Percentiles rank a stretch among this genome's conserved stretches.
Evolutionary conservation across 257 asterid genomes (phyloP).

Genomic region (Coffea canephora): DNA sequence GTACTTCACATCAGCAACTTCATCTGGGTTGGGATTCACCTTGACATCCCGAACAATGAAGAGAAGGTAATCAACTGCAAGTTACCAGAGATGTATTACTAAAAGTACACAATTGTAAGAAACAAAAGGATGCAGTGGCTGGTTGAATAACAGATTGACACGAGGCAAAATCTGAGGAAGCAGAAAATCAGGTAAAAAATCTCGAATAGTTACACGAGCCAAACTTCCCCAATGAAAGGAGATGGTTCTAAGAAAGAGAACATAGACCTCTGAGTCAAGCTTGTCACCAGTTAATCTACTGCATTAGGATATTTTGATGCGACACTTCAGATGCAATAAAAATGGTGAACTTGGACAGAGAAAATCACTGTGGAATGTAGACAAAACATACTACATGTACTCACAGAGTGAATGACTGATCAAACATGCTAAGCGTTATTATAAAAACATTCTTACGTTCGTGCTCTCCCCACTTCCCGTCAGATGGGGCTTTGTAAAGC

Average conservation of each 20-base stretch:
- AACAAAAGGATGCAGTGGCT: background rate
- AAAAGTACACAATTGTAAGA: background rate
- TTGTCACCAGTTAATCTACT: background rate
- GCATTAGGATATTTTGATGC: background rate
- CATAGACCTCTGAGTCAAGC: background rate
- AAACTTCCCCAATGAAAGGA: background rate
- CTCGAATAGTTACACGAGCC: background rate
- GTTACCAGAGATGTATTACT: background rate
- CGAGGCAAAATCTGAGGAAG: background rate
- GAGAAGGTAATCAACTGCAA: slow-evolving; percentile 91
- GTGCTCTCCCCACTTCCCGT: slow-evolving; percentile 98
- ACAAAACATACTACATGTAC: background rate
- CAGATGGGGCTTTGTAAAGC: slow-evolving; percentile 93
- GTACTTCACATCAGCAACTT: slow-evolving; percentile 68
- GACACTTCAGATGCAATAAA: background rate
- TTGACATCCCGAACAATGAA: slow-evolving; percentile 77
- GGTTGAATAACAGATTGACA: background rate
- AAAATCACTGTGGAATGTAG: background rate
- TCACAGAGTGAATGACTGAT: background rate
- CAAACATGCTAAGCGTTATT: background rate
- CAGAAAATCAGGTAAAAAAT: background rate
- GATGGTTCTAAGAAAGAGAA: background rate
- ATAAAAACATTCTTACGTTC: slow-evolving; percentile 50
- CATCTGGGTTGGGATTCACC: slow-evolving; percentile 83
- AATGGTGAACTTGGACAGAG: background rate